phyloP scores from a whole-genome alignment of 2,329 filamentous ascomycete species.

The Hymenotorrendiella dingleyae region DNA sequence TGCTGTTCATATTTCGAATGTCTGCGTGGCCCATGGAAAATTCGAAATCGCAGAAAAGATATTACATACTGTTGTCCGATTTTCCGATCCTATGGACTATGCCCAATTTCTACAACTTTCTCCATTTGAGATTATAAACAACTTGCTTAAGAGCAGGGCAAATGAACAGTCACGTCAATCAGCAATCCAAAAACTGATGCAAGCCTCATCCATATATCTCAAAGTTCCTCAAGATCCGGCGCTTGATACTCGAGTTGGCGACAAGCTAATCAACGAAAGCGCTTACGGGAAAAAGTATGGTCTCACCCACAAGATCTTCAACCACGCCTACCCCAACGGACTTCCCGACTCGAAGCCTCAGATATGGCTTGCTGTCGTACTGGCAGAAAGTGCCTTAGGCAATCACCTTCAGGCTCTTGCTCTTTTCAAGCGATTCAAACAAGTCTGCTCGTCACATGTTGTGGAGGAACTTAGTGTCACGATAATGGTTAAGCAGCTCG shows the following conservation, averaged over 20 bases:
- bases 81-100: constrained; percentile 15
- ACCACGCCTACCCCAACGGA: no score
- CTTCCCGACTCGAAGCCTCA: no score
- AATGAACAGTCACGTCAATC: background rate
- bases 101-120: constrained; percentile 17
- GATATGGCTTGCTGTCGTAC: no score
- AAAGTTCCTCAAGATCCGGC: constrained; percentile 19
- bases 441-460: no score
- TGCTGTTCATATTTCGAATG: constrained; percentile 14
- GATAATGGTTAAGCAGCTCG: no score
- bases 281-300: no score
- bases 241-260: no score
- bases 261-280: constrained; percentile 18
- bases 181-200: constrained; percentile 10
- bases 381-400: no score
- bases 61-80: constrained; percentile 16
- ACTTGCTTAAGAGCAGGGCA: constrained; percentile 7
- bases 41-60: constrained; percentile 16
- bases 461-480: no score
- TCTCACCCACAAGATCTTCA: no score
- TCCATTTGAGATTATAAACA: constrained; percentile 15
- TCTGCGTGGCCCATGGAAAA: constrained; percentile 9
- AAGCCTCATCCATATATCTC: constrained; percentile 24
- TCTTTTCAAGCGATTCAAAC: no score
- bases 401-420: no score